Percentiles rank a stretch among this genome's conserved stretches.
phyloP scores from a whole-genome alignment of 805 yeast species.

The Candida loeiensis region DNA sequence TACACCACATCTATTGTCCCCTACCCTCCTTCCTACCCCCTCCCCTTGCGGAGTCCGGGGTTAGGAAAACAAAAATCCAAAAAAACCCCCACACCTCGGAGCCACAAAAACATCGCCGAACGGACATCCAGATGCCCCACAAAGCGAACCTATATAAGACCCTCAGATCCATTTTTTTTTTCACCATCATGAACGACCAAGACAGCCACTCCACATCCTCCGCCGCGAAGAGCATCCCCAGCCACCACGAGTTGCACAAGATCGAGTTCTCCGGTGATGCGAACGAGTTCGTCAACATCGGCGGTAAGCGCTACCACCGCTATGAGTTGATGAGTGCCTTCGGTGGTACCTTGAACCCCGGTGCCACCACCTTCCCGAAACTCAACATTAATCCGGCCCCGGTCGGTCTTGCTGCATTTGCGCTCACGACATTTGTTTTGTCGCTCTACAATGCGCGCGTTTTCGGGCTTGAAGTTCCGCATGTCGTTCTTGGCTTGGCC shows the following conservation, averaged over 20 bases:
- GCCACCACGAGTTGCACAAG: constrained; percentile 5
- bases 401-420: constrained; percentile 49
- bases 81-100: constrained; percentile 3
- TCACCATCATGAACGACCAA: constrained; percentile 5
- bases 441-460: constrained; percentile 48
- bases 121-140: not conserved
- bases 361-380: constrained; percentile 43
- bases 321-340: constrained; percentile 60
- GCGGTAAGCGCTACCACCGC: constrained; percentile 42
- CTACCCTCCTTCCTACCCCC: no score
- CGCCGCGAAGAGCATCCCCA: constrained; percentile 1
- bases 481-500: constrained; percentile 43
- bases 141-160: not conserved
- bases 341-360: constrained; percentile 53
- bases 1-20: no score
- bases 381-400: constrained; percentile 54
- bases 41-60: constrained; percentile 4
- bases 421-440: constrained; percentile 44
- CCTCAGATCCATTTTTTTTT: not conserved
- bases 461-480: constrained; percentile 40
- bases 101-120: not conserved
- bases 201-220: constrained; percentile 7
- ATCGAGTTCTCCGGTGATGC: constrained; percentile 30
- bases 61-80: not conserved
- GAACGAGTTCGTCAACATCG: constrained; percentile 39